phyloP scores from a whole-genome alignment of 495 filamentous ascomycete genomes.

The Xylaria grammica region DNA sequence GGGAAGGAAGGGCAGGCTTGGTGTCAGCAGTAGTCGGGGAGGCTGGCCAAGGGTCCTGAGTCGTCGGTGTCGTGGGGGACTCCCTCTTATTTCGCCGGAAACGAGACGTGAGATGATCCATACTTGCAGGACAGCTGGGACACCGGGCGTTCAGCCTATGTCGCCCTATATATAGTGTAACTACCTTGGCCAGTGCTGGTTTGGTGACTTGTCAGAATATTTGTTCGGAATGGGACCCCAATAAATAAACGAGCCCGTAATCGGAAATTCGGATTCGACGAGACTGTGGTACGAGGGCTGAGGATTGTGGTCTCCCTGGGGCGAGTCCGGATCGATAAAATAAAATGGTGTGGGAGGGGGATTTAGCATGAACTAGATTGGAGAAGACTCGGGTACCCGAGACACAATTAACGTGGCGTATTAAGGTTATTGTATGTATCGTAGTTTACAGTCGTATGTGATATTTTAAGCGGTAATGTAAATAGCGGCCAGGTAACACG shows the following conservation, averaged over 20 bases:
- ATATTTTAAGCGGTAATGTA: not conserved
- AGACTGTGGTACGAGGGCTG: not conserved
- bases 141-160: not conserved
- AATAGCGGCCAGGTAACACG: too few relatives aligned
- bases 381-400: too few relatives aligned
- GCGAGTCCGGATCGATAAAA: not conserved
- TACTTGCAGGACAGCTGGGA: constrained; percentile 13
- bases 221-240: too few relatives aligned
- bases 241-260: constrained; percentile 5
- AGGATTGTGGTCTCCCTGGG: not conserved
- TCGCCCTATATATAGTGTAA: not conserved
- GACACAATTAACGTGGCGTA: constrained; percentile 3
- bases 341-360: not conserved
- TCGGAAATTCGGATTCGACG: not conserved
- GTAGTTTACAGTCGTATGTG: not conserved
- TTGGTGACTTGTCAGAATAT: not conserved
- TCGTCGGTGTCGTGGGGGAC: constrained; percentile 1
- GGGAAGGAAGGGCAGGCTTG: constrained; percentile 23
- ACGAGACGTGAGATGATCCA: constrained; percentile 35
- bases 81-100: constrained; percentile 32
- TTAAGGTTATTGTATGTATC: not conserved
- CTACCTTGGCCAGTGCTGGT: not conserved
- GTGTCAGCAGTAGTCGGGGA: constrained; percentile 3
- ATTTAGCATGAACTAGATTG: constrained; percentile 7
- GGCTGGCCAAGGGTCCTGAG: not conserved